A percentile compares a stretch with the other conserved stretches of the same genome.
phyloP scores from a whole-genome alignment of 495 filamentous ascomycete species.

The Clavariopsis aquatica region DNA sequence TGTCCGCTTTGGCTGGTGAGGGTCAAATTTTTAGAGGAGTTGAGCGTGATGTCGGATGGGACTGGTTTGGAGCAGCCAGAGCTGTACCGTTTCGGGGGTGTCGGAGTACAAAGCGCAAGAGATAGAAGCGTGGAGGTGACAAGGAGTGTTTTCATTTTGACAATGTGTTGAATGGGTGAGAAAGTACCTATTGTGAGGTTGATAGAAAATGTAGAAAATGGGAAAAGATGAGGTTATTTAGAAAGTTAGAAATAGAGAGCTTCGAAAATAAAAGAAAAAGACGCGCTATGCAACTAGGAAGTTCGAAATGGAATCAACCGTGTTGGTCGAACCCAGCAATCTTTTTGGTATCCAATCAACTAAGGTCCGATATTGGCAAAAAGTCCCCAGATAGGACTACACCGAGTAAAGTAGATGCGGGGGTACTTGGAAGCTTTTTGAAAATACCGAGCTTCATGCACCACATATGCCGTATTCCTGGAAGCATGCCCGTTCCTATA shows the following conservation, averaged over 20 bases:
- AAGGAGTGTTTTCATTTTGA: not conserved
- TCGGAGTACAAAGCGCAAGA: not conserved
- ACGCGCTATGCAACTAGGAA: no score
- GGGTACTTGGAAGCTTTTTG: no score
- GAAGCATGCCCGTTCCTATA: not conserved
- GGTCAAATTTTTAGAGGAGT: conserved; percentile 10
- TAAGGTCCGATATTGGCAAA: no score
- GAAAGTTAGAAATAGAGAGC: no score
- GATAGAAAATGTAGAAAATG: not conserved
- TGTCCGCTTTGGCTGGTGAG: conserved; percentile 20
- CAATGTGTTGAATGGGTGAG: not conserved
- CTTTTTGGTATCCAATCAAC: no score
- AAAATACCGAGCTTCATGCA: no score
- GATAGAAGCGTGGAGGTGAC: not conserved
- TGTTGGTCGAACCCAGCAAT: no score
- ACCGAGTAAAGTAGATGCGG: no score
- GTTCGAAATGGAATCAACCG: no score
- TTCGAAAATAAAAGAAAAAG: no score
- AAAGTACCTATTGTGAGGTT: not conserved
- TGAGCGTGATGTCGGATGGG: conserved; percentile 4
- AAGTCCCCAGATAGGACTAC: no score
- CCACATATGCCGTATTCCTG: not conserved
- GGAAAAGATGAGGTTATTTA: not conserved
- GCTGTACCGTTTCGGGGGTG: not conserved
- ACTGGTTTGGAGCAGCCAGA: conserved; percentile 19